phyloP scores from a whole-genome alignment of 805 yeast genomes.

The Isabelozyma heimii region DNA sequence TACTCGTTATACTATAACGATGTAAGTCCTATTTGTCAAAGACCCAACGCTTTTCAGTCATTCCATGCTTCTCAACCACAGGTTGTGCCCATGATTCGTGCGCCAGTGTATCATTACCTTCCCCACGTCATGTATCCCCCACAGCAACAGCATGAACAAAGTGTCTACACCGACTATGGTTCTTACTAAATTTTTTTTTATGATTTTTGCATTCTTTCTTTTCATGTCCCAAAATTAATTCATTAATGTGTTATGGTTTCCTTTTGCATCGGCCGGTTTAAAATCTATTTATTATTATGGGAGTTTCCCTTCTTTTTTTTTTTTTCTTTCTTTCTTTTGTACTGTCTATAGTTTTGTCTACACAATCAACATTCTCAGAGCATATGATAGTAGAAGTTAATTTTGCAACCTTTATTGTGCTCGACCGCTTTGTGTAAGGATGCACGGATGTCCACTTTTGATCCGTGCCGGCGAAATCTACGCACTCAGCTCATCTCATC shows the following conservation, averaged over 20 bases:
- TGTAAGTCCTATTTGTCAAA: not conserved
- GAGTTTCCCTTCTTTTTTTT: not conserved
- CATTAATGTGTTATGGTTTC: not conserved
- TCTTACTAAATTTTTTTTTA: too few species aligned
- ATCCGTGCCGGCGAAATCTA: too few species aligned
- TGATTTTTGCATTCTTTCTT: not conserved
- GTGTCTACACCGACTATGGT: too few species aligned
- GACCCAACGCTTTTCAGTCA: not conserved
- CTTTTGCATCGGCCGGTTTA: not conserved
- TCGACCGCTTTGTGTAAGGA: too few species aligned
- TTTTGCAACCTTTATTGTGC: too few species aligned
- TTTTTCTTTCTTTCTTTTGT: too few species aligned
- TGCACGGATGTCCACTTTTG: too few species aligned
- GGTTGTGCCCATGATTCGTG: not conserved
- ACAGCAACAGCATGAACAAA: not conserved
- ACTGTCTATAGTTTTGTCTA: not conserved
- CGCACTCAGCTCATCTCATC: too few species aligned
- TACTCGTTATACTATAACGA: not conserved
- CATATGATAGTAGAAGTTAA: too few species aligned
- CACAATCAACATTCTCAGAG: not conserved
- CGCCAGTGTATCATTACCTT: not conserved
- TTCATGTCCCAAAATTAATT: not conserved
- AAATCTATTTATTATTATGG: not conserved
- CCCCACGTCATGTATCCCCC: not conserved
- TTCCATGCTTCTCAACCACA: not conserved